Conservation (phyloP, 1,139 yeast genomes). For the Lodderomyces orthopsilosis region DNA sequence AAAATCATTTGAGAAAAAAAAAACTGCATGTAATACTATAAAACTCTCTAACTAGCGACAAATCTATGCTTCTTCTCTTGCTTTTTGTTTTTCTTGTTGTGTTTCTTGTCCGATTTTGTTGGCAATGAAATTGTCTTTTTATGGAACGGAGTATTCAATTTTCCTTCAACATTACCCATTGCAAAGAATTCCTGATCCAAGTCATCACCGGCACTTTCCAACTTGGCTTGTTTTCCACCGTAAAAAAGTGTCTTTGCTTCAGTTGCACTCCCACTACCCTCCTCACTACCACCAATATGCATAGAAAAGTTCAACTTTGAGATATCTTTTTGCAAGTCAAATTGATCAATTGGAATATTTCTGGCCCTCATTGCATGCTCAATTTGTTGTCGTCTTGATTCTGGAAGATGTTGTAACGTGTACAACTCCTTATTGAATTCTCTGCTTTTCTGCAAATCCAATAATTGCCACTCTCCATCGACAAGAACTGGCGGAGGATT, state of each 20-base stretch:
- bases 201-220: slow-evolving; percentile 73
- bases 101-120: slow-evolving; percentile 56
- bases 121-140: slow-evolving; percentile 27
- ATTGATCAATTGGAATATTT: slow-evolving; percentile 48
- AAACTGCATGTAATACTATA: neutral
- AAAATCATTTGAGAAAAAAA: neutral
- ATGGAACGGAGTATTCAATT: slow-evolving; percentile 71
- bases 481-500: slow-evolving; percentile 79
- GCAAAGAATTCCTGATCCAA: slow-evolving; percentile 82
- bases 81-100: slow-evolving; percentile 75
- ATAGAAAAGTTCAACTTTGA: slow-evolving; percentile 74
- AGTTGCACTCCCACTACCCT: slow-evolving; percentile 12
- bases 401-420: slow-evolving; percentile 63
- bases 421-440: slow-evolving; percentile 75
- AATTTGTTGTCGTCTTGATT: slow-evolving; percentile 70
- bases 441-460: slow-evolving; percentile 45
- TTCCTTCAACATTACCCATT: slow-evolving; percentile 63
- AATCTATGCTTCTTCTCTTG: slow-evolving; percentile 48
- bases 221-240: slow-evolving; percentile 81
- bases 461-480: slow-evolving; percentile 35
- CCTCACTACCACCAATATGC: slow-evolving; percentile 51
- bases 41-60: slow-evolving; percentile 29
- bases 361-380: slow-evolving; percentile 55
- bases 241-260: slow-evolving; percentile 52
- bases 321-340: slow-evolving; percentile 70